Evolutionary conservation across 78 protist genomes (phyloP).

Genomic region (Guillardia theta): DNA sequence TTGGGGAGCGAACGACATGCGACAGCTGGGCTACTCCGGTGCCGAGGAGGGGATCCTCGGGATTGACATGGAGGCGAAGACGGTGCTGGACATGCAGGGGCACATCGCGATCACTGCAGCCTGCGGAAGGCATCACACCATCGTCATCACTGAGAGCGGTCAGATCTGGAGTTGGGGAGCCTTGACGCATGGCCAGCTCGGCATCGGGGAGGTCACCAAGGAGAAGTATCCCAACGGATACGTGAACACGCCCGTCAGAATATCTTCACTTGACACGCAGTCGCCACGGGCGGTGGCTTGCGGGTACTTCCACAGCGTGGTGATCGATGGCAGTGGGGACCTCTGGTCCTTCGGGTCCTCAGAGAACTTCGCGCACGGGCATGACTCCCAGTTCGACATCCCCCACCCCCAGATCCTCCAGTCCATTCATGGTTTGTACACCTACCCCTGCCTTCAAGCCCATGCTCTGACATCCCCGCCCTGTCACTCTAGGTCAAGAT

Average conservation of each 20-base stretch:
- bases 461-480: no score
- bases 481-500: no score
- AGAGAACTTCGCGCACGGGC: neutral
- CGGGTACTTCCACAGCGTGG: neutral
- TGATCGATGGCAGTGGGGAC: neutral
- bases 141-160: neutral
- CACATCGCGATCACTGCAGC: neutral
- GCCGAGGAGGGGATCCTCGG: conserved; percentile 13
- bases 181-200: neutral
- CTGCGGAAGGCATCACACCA: neutral
- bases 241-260: neutral
- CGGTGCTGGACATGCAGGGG: neutral
- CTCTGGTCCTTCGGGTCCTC: neutral
- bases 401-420: neutral
- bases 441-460: no score
- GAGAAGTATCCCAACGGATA: neutral
- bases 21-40: conserved; percentile 10
- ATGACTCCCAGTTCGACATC: neutral
- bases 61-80: neutral
- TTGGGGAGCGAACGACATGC: conserved; percentile 30
- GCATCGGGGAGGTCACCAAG: neutral
- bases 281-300: conserved; percentile 6
- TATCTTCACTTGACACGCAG: neutral
- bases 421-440: neutral
- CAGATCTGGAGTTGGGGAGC: neutral